A percentile compares a stretch with the other conserved stretches of the same genome.
These are phyloP conservation scores for Schizopora paradoxa DNA, from an alignment of 1,284 basidiomycete genomes.

Conservation along the genomic window DNA sequence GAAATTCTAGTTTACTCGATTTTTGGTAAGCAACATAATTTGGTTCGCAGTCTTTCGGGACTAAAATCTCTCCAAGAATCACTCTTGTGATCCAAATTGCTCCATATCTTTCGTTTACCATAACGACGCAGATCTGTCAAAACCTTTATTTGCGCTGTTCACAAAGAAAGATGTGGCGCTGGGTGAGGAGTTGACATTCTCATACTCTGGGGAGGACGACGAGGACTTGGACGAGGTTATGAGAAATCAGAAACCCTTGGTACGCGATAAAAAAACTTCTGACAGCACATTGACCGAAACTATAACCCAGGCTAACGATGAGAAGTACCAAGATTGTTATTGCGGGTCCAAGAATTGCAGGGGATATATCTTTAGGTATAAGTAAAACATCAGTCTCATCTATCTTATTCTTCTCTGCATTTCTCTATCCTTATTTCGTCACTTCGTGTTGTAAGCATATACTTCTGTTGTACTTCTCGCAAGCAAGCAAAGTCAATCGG, in stretches of 20 bases:
- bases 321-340: slow-evolving; percentile 45
- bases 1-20: slow-evolving; percentile 60
- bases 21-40: slow-evolving; percentile 50
- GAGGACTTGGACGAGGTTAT: slow-evolving; percentile 35
- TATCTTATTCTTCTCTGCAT: no score
- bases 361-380: slow-evolving; percentile 25
- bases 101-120: slow-evolving; percentile 65
- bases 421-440: no score
- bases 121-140: slow-evolving; percentile 55
- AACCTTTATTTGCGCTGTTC: slow-evolving; percentile 67
- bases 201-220: slow-evolving; percentile 57
- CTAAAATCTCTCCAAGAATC: slow-evolving; percentile 53
- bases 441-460: no score
- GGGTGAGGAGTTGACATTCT: slow-evolving; percentile 78
- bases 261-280: no score
- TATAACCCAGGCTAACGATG: slow-evolving; percentile 31
- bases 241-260: no score
- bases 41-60: slow-evolving; percentile 12
- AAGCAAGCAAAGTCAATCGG: no score
- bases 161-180: slow-evolving; percentile 56
- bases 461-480: no score
- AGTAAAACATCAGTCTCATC: no score
- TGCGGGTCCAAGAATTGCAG: slow-evolving; percentile 48
- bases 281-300: no score
- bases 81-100: slow-evolving; percentile 87